phyloP scores from a whole-genome alignment of 225 moss, liverwort and hornwort genomes.

The Thuidium tamariscinum region DNA sequence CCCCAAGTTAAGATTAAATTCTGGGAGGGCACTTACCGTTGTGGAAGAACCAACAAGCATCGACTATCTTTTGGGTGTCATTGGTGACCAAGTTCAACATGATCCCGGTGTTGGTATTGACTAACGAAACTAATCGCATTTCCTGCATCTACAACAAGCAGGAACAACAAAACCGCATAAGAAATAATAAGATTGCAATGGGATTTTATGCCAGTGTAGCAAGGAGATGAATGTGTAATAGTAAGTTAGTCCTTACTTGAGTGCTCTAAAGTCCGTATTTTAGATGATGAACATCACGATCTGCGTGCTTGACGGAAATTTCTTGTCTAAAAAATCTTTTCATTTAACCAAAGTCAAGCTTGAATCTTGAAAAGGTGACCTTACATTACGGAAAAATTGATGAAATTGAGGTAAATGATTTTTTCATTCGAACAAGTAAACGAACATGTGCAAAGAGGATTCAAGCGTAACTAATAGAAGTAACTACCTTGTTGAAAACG shows the following conservation, averaged over 20 bases:
- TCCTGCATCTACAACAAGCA: constrained; percentile 22
- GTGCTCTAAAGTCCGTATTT: neutral
- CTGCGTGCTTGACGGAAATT: no score
- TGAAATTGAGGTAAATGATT: neutral
- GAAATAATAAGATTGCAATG: neutral
- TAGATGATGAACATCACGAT: neutral
- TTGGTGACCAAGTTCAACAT: constrained; percentile 61
- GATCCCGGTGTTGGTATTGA: constrained; percentile 45
- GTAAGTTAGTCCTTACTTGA: no score
- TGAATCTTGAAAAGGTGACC: no score
- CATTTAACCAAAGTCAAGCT: neutral
- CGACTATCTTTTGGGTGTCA: constrained; percentile 53
- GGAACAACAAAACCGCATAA: neutral
- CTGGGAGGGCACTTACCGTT: constrained; percentile 2
- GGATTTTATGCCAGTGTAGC: neutral
- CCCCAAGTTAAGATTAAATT: neutral
- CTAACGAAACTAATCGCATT: constrained; percentile 47
- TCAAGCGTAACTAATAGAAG: neutral
- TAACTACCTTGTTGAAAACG: constrained; percentile 57
- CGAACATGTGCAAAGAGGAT: neutral
- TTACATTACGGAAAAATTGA: neutral
- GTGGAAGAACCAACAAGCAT: constrained; percentile 24
- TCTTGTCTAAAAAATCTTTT: no score
- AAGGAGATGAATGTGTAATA: neutral
- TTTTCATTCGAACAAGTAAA: no score